These are phyloP conservation scores for Eucalyptus albens DNA, from an alignment of 345 rosid genomes.

Conservation along the genomic window DNA sequence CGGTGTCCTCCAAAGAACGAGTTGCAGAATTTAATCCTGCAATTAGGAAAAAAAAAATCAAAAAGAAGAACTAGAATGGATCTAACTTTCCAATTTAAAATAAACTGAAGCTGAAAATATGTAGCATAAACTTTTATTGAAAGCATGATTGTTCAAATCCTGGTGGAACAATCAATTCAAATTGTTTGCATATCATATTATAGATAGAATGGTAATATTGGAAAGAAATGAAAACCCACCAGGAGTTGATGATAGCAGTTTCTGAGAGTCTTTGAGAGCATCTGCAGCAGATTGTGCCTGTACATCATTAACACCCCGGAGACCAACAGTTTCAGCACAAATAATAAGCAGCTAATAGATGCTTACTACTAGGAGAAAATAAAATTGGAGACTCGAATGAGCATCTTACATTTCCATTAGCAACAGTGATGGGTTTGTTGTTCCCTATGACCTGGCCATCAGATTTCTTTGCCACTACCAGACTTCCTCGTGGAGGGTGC, in stretches of 20 bases:
- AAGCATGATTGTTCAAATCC: background rate
- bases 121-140: background rate
- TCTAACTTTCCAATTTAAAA: background rate
- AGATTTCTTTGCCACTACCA: conserved; percentile 16
- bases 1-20: conserved; percentile 72
- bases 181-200: background rate
- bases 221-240: conserved; percentile 32
- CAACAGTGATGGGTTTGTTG: conserved; percentile 8
- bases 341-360: background rate
- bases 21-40: conserved; percentile 10
- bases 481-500: conserved; percentile 21
- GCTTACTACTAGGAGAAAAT: background rate
- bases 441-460: conserved; percentile 22
- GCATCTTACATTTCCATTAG: conserved; percentile 65
- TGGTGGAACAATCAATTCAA: background rate
- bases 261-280: conserved; percentile 20
- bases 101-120: background rate
- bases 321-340: background rate
- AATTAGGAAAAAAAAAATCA: background rate
- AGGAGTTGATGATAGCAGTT: conserved; percentile 21
- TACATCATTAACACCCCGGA: background rate
- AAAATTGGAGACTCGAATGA: background rate
- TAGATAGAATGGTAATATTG: background rate
- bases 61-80: background rate
- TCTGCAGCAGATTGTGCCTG: conserved; percentile 38